These are phyloP conservation scores for Intubia oerlemansii DNA, from an alignment of 2,329 filamentous ascomycete genomes.

Conservation along the genomic window DNA sequence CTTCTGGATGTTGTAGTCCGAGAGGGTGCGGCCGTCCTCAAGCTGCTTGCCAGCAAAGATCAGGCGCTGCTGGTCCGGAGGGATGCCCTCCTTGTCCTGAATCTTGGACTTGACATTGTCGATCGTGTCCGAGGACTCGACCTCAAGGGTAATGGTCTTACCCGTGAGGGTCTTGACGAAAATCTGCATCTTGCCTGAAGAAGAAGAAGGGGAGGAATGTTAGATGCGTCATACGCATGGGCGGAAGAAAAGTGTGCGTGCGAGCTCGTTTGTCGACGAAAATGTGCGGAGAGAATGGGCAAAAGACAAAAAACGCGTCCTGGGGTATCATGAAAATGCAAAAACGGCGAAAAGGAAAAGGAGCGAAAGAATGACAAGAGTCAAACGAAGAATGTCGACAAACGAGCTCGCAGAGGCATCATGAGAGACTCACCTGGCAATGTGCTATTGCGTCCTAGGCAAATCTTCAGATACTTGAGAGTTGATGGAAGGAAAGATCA, in stretches of 20 bases:
- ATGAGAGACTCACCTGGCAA: slow-evolving; percentile 10
- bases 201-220: slow-evolving; percentile 10
- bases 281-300: too few relatives aligned
- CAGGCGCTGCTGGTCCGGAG: slow-evolving; percentile 95
- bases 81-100: slow-evolving; percentile 98
- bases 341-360: slow-evolving; percentile 11
- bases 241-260: background rate
- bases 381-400: slow-evolving; percentile 2
- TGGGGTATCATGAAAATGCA: background rate
- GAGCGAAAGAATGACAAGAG: slow-evolving; percentile 4
- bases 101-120: slow-evolving; percentile 99
- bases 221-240: background rate
- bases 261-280: background rate
- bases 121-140: slow-evolving; percentile 98
- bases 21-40: slow-evolving; percentile 95
- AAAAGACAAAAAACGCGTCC: too few relatives aligned
- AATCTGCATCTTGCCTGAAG: slow-evolving; percentile 51
- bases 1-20: slow-evolving; percentile 99
- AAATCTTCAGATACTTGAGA: slow-evolving; percentile 9
- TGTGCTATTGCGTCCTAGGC: slow-evolving; percentile 11
- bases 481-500: slow-evolving; percentile 4
- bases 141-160: slow-evolving; percentile 99
- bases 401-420: slow-evolving; percentile 6
- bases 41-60: slow-evolving; percentile 99
- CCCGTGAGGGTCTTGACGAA: slow-evolving; percentile 84